Conservation (phyloP, 768 basidiomycete genomes). For the Lactifluus piperatus region DNA sequence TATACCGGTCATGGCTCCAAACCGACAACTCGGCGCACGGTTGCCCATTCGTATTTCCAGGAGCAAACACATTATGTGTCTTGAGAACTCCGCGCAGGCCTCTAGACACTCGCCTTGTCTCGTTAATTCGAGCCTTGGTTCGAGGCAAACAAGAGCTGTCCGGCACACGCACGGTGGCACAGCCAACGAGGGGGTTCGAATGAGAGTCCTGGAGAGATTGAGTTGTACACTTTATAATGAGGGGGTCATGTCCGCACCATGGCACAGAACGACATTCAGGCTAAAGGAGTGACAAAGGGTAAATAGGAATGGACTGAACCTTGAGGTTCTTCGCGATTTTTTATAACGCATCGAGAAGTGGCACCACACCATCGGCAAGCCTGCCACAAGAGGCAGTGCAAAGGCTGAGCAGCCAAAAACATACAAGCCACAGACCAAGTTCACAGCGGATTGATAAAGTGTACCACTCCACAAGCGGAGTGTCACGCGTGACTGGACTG, state of each 20-base stretch:
- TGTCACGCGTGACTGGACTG: not conserved
- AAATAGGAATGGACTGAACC: not conserved
- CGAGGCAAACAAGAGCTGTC: not conserved
- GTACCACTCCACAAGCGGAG: not conserved
- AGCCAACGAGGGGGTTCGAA: not conserved
- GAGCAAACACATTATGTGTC: not conserved
- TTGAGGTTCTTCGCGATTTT: not conserved
- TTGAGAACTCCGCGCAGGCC: not conserved
- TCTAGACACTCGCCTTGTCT: not conserved
- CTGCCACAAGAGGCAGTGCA: not conserved
- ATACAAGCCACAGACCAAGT: not conserved
- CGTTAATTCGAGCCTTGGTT: not conserved
- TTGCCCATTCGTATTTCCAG: not conserved
- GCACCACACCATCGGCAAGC: not conserved
- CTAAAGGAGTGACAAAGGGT: not conserved
- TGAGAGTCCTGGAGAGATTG: not conserved
- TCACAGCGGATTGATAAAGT: not conserved
- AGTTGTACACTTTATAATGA: not conserved
- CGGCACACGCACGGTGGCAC: not conserved
- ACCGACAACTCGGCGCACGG: not conserved
- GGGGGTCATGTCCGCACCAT: not conserved
- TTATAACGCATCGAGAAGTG: not conserved
- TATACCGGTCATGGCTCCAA: not conserved
- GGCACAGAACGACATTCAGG: conserved; percentile 3
- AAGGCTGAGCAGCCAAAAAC: not conserved